A percentile compares a stretch with the other conserved stretches of the same genome.
These are phyloP conservation scores for Cyberlindnera bimundalis DNA, from an alignment of 805 yeast species.

Conservation along the genomic window DNA sequence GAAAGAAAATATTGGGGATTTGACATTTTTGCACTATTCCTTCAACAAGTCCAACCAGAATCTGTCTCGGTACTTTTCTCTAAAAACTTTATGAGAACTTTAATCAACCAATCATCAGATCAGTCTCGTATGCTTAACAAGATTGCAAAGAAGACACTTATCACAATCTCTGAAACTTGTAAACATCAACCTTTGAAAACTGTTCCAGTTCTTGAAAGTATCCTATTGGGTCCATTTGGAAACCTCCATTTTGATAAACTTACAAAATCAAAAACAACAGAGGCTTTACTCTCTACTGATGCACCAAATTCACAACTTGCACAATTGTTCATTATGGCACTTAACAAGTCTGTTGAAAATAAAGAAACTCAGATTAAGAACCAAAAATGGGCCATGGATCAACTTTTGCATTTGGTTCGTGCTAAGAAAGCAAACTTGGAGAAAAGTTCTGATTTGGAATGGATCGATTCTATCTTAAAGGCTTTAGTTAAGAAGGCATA, in stretches of 20 bases:
- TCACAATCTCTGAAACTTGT: constrained; percentile 39
- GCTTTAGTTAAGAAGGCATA: constrained; percentile 31
- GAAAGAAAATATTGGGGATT: constrained; percentile 89
- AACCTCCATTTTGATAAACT: constrained; percentile 70
- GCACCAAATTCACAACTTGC: constrained; percentile 16
- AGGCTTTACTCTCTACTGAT: constrained; percentile 20
- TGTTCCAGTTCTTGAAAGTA: constrained; percentile 29
- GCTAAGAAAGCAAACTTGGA: constrained; percentile 35
- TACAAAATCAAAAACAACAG: constrained; percentile 69
- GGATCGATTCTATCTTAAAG: constrained; percentile 31
- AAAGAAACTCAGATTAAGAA: constrained; percentile 19
- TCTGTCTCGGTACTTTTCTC: constrained; percentile 40
- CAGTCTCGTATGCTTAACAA: constrained; percentile 62
- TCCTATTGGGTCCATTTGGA: constrained; percentile 47
- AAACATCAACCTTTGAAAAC: constrained; percentile 35
- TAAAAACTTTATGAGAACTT: constrained; percentile 63
- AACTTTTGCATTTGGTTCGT: constrained; percentile 49
- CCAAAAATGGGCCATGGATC: constrained; percentile 56
- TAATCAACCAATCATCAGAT: constrained; percentile 75
- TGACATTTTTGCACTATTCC: constrained; percentile 56
- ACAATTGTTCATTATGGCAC: constrained; percentile 18
- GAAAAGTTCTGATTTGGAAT: constrained; percentile 22
- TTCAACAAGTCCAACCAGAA: constrained; percentile 30
- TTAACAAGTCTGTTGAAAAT: constrained; percentile 14
- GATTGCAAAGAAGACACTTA: constrained; percentile 53